Base-by-base conservation (phyloP, 257 asterid species). In the Paraleonurus japonicus region DNA sequence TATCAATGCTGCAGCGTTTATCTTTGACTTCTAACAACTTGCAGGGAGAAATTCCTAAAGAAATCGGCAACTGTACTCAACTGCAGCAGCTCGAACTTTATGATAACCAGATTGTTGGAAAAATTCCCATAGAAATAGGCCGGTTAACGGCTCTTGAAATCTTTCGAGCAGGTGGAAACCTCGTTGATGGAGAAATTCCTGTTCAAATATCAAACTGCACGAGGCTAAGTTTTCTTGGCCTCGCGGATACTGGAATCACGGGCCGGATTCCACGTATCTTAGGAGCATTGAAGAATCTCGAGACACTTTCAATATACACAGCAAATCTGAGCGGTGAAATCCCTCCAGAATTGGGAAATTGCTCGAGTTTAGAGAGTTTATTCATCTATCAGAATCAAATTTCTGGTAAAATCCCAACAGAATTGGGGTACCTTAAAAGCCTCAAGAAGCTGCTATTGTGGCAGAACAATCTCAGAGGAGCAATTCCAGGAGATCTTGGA, bases 81-180 rank as follows among this genome's bases (percentile, higher is more conserved):
- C 75, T 89, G 53, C 72, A 69, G 76, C 79, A 30, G 79, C 87
- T 89, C 33, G 89, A 87, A 72, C 81, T 89, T 24, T 89, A 80
- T 53, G 96, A 89, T 65, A 89, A 89, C 83, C 81, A 72, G 70
- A 78, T 89, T 17, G 27, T 64, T 0, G 96, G 91, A 23, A 72
- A 26, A 22, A 81, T 87, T 53, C 96, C 93, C 15, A 39, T 13
- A 16, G 84, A 84, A 58, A 75, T 89, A 47, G 84, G 89, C 66
- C 69, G 28, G 62, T 72, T 85, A 58, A 53, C 26, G 39, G 51
- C n/a, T 53, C 88, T 89, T 26, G 85, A 85, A 68, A 79, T 81
- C 73, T 83, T 89, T 67, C 88, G 96, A 24, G 85, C 81, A 0
- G 96, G 96, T 30, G 96, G 96, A 9, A 89, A 85, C 57, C 5